phyloP scores from a whole-genome alignment of 164 flowering plant genomes.

The Saururus chinensis region DNA sequence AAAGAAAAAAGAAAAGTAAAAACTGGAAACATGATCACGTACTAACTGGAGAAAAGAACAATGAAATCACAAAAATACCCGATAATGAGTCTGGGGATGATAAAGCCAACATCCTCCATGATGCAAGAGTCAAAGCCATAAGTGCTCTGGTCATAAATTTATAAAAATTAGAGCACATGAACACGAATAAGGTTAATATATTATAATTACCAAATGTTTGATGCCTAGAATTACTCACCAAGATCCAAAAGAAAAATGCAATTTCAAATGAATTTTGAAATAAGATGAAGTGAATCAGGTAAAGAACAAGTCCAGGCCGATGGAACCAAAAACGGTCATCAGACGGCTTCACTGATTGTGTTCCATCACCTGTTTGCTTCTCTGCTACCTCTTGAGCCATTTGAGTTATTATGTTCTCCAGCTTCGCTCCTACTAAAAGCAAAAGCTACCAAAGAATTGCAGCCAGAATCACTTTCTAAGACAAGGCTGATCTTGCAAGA shows the following conservation, averaged over 20 bases:
- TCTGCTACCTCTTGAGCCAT: constrained; percentile 85
- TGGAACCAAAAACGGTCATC: constrained; percentile 88
- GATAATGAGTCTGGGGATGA: constrained; percentile 70
- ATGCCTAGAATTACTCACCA: constrained; percentile 29
- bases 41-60: too few relatives aligned
- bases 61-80: constrained; percentile 37
- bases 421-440: constrained; percentile 80
- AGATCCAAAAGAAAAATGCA: constrained; percentile 92
- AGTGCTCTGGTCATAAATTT: constrained; percentile 1
- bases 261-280: constrained; percentile 96
- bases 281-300: constrained; percentile 84
- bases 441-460: constrained; percentile 41
- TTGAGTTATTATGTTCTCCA: constrained; percentile 68
- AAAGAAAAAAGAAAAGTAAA: too few relatives aligned
- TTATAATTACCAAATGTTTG: too few relatives aligned
- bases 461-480: background rate
- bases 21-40: too few relatives aligned
- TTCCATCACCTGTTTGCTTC: constrained; percentile 38
- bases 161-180: background rate
- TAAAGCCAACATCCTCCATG: constrained; percentile 57
- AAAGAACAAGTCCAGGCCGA: constrained; percentile 50
- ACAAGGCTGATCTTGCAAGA: background rate
- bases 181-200: background rate
- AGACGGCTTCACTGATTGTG: constrained; percentile 56
- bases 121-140: constrained; percentile 81